Evolutionary conservation across 2,329 filamentous ascomycete genomes (phyloP).

Genomic region (Phymatotrichopsis omnivora): DNA sequence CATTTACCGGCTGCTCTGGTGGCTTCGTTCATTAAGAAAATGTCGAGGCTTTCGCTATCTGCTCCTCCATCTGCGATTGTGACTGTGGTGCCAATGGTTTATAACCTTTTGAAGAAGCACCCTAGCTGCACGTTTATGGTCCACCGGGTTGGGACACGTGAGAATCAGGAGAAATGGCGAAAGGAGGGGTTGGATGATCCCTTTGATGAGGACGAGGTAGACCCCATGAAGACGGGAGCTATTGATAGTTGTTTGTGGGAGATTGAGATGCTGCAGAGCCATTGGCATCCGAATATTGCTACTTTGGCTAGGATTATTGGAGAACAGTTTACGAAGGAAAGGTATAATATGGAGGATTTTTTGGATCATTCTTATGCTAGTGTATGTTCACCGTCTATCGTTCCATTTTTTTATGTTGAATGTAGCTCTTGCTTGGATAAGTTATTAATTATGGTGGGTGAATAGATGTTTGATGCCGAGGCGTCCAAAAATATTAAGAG

Average conservation of each 20-base stretch:
- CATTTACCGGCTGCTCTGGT: constrained; percentile 86
- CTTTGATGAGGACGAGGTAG: constrained; percentile 62
- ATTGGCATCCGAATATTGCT: constrained; percentile 95
- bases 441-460: constrained; percentile 35
- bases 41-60: constrained; percentile 72
- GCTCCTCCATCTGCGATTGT: constrained; percentile 86
- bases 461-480: constrained; percentile 71
- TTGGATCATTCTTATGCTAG: constrained; percentile 84
- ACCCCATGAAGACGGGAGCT: constrained; percentile 76
- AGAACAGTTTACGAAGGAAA: constrained; percentile 93
- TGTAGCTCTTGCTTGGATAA: no score
- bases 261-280: constrained; percentile 75
- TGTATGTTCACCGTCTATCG: constrained; percentile 45
- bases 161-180: constrained; percentile 50
- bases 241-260: constrained; percentile 96
- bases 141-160: constrained; percentile 57
- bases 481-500: constrained; percentile 75
- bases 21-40: constrained; percentile 91
- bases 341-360: constrained; percentile 95
- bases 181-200: constrained; percentile 59
- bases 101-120: constrained; percentile 86
- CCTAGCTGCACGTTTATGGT: constrained; percentile 93
- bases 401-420: neutral
- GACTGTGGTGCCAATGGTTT: constrained; percentile 80
- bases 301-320: constrained; percentile 87